These are phyloP conservation scores for Starmerella davenportii DNA, from an alignment of 805 yeast genomes.

Conservation along the genomic window DNA sequence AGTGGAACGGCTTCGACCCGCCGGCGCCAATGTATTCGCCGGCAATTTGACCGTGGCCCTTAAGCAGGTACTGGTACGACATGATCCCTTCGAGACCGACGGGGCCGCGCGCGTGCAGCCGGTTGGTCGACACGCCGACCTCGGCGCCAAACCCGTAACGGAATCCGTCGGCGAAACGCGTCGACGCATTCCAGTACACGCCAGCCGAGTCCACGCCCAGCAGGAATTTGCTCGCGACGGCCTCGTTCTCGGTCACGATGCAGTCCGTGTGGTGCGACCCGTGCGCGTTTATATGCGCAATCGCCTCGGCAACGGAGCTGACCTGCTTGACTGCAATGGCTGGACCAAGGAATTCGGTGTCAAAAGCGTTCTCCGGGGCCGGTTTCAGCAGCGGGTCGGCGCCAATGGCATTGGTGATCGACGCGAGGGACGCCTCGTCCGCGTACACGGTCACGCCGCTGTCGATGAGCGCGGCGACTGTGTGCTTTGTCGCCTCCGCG, in stretches of 20 bases:
- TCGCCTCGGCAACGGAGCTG: conserved; percentile 47
- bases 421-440: conserved; percentile 13
- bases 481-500: conserved; percentile 20
- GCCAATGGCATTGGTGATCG: conserved; percentile 1
- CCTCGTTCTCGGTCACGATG: conserved; percentile 61
- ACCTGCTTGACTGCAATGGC: conserved; percentile 63
- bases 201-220: conserved; percentile 87
- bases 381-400: conserved; percentile 14
- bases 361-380: conserved; percentile 50
- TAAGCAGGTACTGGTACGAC: conserved; percentile 81
- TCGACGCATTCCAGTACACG: conserved; percentile 93
- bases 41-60: conserved; percentile 86
- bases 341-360: conserved; percentile 64
- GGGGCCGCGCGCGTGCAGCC: conserved; percentile 96
- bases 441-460: conserved; percentile 62
- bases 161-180: conserved; percentile 96
- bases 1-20: conserved; percentile 61
- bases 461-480: conserved; percentile 29
- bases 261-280: conserved; percentile 95
- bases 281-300: conserved; percentile 68
- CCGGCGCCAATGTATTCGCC: conserved; percentile 89
- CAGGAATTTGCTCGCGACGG: conserved; percentile 55
- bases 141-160: conserved; percentile 98
- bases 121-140: conserved; percentile 92
- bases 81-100: conserved; percentile 95